Percentiles rank a stretch among this genome's conserved stretches.
These are phyloP conservation scores for Talaromyces amestolkiae DNA, from an alignment of 2,329 filamentous ascomycete genomes.

Conservation along the genomic window DNA sequence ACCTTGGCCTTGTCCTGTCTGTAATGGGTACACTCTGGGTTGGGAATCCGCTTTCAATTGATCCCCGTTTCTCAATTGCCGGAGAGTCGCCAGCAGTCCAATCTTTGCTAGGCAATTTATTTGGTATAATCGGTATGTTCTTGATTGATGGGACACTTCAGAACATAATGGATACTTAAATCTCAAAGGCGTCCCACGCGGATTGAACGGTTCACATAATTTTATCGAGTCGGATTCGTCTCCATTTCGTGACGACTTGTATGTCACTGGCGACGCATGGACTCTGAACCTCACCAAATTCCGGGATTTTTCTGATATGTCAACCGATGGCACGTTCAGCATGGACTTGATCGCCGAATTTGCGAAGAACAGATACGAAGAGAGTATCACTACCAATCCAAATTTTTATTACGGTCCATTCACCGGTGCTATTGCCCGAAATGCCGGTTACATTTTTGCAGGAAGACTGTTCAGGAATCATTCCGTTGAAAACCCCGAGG, in stretches of 20 bases:
- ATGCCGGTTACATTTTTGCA: constrained; percentile 50
- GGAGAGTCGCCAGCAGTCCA: constrained; percentile 40
- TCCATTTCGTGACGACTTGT: constrained; percentile 54
- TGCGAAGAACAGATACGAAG: constrained; percentile 46
- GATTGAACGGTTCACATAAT: constrained; percentile 54
- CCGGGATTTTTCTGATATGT: constrained; percentile 29
- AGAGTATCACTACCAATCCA: constrained; percentile 52
- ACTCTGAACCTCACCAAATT: constrained; percentile 55
- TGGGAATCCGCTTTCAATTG: constrained; percentile 52
- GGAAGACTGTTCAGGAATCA: constrained; percentile 48
- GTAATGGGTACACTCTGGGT: constrained; percentile 50
- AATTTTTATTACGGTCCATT: constrained; percentile 56
- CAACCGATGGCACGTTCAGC: constrained; percentile 38
- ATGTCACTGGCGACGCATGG: constrained; percentile 51
- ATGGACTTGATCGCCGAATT: constrained; percentile 46
- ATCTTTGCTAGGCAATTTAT: constrained; percentile 45
- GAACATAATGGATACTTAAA: neutral
- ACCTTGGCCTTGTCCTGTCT: constrained; percentile 44
- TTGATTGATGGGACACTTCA: too few relatives aligned
- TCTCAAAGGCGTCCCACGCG: constrained; percentile 43
- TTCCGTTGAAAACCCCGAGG: constrained; percentile 40
- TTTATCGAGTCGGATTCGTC: constrained; percentile 56
- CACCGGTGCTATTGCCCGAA: constrained; percentile 50
- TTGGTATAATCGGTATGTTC: constrained; percentile 42
- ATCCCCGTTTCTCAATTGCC: constrained; percentile 54